Conservation (phyloP, 805 yeast species). For the Barnettozyma populi region DNA sequence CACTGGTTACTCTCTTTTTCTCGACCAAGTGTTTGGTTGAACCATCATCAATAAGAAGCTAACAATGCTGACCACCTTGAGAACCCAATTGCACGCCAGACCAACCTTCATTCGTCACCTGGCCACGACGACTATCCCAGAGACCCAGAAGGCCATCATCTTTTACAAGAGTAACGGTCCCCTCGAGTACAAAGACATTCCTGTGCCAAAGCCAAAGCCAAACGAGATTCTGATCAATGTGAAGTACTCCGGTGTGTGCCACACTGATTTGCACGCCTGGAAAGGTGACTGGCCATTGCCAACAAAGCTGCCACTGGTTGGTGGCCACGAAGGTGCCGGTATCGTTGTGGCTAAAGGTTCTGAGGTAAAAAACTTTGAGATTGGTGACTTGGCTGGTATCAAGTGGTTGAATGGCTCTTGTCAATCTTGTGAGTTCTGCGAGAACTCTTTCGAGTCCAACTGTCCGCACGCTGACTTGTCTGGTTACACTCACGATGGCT, state of each 20-base stretch:
- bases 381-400: slow-evolving; percentile 59
- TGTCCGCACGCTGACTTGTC: slow-evolving; percentile 69
- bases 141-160: slow-evolving; percentile 46
- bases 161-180: slow-evolving; percentile 47
- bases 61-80: neutral
- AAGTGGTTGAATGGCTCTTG: slow-evolving; percentile 65
- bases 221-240: slow-evolving; percentile 53
- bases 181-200: slow-evolving; percentile 44
- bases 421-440: slow-evolving; percentile 54
- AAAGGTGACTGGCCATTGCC: slow-evolving; percentile 62
- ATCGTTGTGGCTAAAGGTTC: slow-evolving; percentile 54
- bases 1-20: neutral
- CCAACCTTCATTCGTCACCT: slow-evolving; percentile 13
- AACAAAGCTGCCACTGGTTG: slow-evolving; percentile 53
- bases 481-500: slow-evolving; percentile 86
- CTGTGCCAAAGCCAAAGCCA: slow-evolving; percentile 53
- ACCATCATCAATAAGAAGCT: too few species aligned
- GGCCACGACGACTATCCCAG: slow-evolving; percentile 32
- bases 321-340: slow-evolving; percentile 70
- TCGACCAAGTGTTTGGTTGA: too few species aligned
- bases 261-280: slow-evolving; percentile 64
- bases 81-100: slow-evolving; percentile 5
- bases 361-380: slow-evolving; percentile 48
- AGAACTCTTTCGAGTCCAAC: slow-evolving; percentile 45
- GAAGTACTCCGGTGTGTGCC: slow-evolving; percentile 62